Evolutionary conservation across 202 grass and related monocot genomes (phyloP).

Genomic region (Digitaria exilis): DNA sequence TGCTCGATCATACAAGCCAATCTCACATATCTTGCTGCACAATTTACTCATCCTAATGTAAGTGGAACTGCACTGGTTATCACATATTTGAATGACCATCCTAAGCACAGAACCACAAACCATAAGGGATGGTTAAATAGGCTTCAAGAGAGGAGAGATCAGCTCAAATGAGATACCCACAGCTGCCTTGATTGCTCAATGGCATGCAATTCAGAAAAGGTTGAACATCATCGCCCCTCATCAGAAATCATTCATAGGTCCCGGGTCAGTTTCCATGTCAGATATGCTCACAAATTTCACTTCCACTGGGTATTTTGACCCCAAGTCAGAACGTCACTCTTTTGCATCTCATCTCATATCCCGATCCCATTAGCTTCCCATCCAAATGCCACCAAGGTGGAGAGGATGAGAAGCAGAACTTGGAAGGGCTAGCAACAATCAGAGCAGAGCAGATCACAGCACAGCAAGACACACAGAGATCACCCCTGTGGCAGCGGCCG

Average conservation of each 20-base stretch:
- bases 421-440: too few relatives aligned
- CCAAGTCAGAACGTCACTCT: not conserved
- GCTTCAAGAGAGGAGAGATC: not conserved
- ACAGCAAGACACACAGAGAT: not conserved
- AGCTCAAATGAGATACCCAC: not conserved
- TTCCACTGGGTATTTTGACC: not conserved
- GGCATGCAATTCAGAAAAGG: constrained; percentile 2
- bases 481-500: not conserved
- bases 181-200: not conserved
- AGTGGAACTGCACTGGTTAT: constrained; percentile 25
- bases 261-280: not conserved
- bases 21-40: constrained; percentile 12
- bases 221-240: constrained; percentile 25
- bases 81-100: constrained; percentile 32
- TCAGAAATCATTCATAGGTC: not conserved
- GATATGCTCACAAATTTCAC: not conserved
- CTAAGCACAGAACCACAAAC: constrained; percentile 24
- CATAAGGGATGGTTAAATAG: not conserved
- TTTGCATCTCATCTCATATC: not conserved
- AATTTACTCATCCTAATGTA: constrained; percentile 9
- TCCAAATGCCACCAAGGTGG: not conserved
- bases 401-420: not conserved
- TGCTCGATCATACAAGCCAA: constrained; percentile 11
- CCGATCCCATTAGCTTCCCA: not conserved
- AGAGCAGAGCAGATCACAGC: not conserved